A percentile compares a stretch with the other conserved stretches of the same genome.
Evolutionary conservation across 331 rosid species (phyloP).

Genomic region (Quercus phellos): DNA sequence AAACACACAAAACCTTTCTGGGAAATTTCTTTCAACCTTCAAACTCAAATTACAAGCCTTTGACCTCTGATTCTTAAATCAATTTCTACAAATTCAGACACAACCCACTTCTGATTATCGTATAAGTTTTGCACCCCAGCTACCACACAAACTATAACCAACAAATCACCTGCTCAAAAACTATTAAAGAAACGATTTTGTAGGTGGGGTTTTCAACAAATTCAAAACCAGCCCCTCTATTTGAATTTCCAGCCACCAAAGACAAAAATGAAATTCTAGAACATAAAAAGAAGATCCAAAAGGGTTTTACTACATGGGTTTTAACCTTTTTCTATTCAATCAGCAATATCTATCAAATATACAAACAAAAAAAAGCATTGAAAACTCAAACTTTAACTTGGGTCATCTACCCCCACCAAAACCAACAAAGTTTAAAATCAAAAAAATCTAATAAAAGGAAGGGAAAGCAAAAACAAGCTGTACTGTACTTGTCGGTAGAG

Average conservation of each 20-base stretch:
- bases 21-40: constrained; percentile 16
- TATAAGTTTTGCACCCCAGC: constrained; percentile 8
- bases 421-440: background rate
- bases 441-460: background rate
- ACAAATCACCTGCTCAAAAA: background rate
- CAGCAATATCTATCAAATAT: background rate
- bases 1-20: constrained; percentile 11
- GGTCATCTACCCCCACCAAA: constrained; percentile 24
- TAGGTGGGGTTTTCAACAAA: constrained; percentile 15
- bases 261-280: constrained; percentile 1
- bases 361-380: background rate
- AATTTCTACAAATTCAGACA: background rate
- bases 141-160: constrained; percentile 8
- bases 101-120: background rate
- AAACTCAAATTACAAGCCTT: constrained; percentile 1
- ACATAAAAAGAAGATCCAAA: constrained; percentile 16
- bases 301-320: background rate
- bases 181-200: background rate
- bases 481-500: constrained; percentile 14
- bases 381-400: background rate
- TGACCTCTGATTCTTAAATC: background rate
- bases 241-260: background rate
- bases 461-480: constrained; percentile 8
- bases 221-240: constrained; percentile 17
- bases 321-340: background rate